Evolutionary conservation across 2,329 filamentous ascomycete genomes (phyloP).

Genomic region (Microcera coccophila): DNA sequence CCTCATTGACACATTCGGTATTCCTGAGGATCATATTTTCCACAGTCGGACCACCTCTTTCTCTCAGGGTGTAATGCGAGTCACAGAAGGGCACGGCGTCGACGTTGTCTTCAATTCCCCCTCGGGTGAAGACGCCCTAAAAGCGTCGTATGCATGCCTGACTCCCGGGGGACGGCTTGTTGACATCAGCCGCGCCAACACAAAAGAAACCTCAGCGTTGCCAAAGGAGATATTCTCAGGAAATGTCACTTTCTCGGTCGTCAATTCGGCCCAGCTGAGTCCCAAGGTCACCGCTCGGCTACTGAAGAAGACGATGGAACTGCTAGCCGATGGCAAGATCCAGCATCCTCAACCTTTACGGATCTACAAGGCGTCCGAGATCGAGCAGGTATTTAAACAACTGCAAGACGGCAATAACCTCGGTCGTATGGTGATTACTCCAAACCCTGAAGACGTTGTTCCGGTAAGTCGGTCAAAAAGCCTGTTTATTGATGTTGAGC

Average conservation of each 20-base stretch:
- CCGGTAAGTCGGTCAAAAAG: not conserved
- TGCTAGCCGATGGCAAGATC: slow-evolving; percentile 2
- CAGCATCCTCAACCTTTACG: slow-evolving; percentile 1
- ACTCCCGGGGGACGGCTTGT: slow-evolving; percentile 31
- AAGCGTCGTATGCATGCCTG: slow-evolving; percentile 31
- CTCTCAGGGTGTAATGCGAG: slow-evolving; percentile 17
- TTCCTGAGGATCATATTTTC: slow-evolving; percentile 31
- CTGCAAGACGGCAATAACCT: slow-evolving; percentile 12
- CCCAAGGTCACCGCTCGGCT: not conserved
- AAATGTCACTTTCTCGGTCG: slow-evolving; percentile 9
- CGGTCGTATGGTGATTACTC: slow-evolving; percentile 9
- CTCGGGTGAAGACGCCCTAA: slow-evolving; percentile 22
- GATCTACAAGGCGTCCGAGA: slow-evolving; percentile 3
- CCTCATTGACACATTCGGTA: slow-evolving; percentile 23
- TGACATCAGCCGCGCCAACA: slow-evolving; percentile 31
- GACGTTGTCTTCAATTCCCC: slow-evolving; percentile 32
- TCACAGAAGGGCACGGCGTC: slow-evolving; percentile 27
- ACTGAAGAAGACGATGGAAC: slow-evolving; percentile 4
- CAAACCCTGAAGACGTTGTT: slow-evolving; percentile 1
- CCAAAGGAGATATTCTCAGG: slow-evolving; percentile 6
- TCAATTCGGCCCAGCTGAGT: slow-evolving; percentile 9
- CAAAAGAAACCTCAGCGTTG: slow-evolving; percentile 9
- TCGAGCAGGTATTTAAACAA: slow-evolving; percentile 6
- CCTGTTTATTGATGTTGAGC: fast-evolving
- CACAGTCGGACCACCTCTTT: slow-evolving; percentile 24